Conservation (phyloP, 257 asterid species). For the Phtheirospermum japonicum region DNA sequence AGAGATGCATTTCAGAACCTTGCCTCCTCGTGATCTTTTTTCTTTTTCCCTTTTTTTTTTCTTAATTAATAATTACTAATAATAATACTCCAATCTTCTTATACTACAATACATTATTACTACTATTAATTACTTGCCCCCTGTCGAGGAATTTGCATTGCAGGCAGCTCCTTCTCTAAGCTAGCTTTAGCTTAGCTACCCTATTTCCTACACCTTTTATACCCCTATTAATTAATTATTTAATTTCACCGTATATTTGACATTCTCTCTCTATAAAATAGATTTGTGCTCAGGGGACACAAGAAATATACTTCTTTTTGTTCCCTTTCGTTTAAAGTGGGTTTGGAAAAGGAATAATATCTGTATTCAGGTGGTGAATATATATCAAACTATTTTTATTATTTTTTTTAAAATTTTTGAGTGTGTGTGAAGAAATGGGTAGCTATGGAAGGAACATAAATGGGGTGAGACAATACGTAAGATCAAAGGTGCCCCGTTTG, state of each 20-base stretch:
- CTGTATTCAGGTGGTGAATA: too few species aligned
- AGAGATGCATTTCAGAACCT: neutral
- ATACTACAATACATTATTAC: too few species aligned
- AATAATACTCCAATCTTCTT: too few species aligned
- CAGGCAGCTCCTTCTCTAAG: too few species aligned
- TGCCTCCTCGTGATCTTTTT: conserved; percentile 11
- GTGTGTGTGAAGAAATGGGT: neutral
- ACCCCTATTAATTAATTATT: too few species aligned
- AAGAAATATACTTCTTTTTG: neutral
- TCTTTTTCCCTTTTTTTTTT: neutral
- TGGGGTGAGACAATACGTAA: conserved; percentile 71
- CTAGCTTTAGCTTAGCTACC: neutral
- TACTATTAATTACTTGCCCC: neutral
- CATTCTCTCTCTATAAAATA: neutral
- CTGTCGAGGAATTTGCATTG: neutral
- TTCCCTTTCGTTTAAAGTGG: neutral
- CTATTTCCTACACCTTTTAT: neutral
- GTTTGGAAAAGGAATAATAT: too few species aligned
- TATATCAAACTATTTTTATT: too few species aligned
- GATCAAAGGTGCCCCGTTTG: conserved; percentile 74
- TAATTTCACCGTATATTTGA: too few species aligned
- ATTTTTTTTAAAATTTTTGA: neutral
- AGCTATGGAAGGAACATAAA: conserved; percentile 32
- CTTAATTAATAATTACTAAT: neutral
- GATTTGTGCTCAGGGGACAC: neutral